Percentiles rank a stretch among this genome's conserved stretches.
phyloP scores from a whole-genome alignment of 805 yeast species.

The Candida odintsovae region DNA sequence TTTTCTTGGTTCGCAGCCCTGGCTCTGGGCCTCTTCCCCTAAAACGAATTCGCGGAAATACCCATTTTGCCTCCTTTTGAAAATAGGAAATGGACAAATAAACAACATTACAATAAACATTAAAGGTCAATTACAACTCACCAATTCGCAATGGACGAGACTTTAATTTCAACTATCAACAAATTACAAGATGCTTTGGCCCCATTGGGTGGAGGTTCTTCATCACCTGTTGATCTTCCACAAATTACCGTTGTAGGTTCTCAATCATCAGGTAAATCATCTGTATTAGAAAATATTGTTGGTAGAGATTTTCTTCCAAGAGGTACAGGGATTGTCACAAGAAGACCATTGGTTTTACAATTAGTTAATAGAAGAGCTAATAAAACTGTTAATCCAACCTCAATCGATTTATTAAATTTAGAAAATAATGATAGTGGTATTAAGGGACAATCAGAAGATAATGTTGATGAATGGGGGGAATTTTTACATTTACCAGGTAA shows the following conservation, averaged over 20 bases:
- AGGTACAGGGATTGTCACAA: conserved; percentile 89
- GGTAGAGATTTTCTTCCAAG: conserved; percentile 89
- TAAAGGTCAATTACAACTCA: too few relatives aligned
- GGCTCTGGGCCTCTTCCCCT: neutral
- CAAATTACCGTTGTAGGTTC: conserved; percentile 96
- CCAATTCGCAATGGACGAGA: conserved; percentile 66
- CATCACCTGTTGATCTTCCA: conserved; percentile 83
- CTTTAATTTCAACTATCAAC: conserved; percentile 69
- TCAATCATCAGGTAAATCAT: conserved; percentile 84
- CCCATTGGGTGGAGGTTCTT: conserved; percentile 74
- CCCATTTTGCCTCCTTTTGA: conserved; percentile 3
- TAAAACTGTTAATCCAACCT: conserved; percentile 15
- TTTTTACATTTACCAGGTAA: conserved; percentile 88
- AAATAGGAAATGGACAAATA: neutral
- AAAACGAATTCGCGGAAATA: conserved; percentile 1
- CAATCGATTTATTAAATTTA: conserved; percentile 30
- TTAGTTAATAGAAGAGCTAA: conserved; percentile 61
- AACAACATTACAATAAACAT: conserved; percentile 1
- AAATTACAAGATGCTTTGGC: conserved; percentile 84
- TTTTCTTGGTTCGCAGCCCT: neutral
- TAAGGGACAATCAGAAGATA: conserved; percentile 55
- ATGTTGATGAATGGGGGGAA: conserved; percentile 93
- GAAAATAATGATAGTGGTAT: conserved; percentile 33
- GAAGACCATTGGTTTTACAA: conserved; percentile 82
- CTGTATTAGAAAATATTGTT: conserved; percentile 85